These are phyloP conservation scores for Saxophila tyrrhenica DNA, from an alignment of 495 filamentous ascomycete species.

Conservation along the genomic window DNA sequence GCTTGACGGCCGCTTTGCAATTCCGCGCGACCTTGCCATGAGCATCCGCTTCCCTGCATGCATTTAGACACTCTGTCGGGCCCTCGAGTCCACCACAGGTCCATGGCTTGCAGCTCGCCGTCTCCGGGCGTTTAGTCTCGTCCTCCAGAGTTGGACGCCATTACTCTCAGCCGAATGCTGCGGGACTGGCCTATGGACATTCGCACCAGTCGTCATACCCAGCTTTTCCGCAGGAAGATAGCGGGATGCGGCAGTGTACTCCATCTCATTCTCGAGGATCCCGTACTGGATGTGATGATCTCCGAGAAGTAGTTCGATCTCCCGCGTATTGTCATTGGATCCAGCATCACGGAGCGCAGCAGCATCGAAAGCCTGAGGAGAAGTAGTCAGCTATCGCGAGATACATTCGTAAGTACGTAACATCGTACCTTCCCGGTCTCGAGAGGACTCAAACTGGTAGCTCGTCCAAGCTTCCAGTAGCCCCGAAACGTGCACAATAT, in stretches of 20 bases:
- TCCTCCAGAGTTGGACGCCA: neutral
- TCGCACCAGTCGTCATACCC: neutral
- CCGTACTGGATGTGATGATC: neutral
- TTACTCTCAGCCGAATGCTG: neutral
- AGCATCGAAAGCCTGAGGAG: slow-evolving; percentile 2
- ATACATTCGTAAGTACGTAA: too few species aligned
- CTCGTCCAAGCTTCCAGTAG: slow-evolving; percentile 26
- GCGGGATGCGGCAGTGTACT: neutral
- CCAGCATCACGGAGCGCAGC: neutral
- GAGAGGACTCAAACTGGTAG: slow-evolving; percentile 23
- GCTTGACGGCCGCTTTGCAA: too few species aligned
- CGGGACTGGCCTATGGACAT: neutral
- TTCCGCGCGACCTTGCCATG: too few species aligned
- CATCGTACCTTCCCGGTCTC: slow-evolving; percentile 24
- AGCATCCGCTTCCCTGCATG: neutral
- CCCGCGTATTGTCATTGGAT: neutral
- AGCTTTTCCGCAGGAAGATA: neutral
- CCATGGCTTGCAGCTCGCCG: neutral
- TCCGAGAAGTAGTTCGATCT: neutral
- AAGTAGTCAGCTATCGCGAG: neutral
- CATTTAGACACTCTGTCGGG: neutral
- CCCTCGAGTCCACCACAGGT: neutral
- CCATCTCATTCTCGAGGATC: neutral
- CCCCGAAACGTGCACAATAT: slow-evolving; percentile 22
- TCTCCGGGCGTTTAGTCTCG: neutral